Base-by-base conservation (phyloP, 352 stramenopile genomes). In the Phytophthora agathidicida region DNA sequence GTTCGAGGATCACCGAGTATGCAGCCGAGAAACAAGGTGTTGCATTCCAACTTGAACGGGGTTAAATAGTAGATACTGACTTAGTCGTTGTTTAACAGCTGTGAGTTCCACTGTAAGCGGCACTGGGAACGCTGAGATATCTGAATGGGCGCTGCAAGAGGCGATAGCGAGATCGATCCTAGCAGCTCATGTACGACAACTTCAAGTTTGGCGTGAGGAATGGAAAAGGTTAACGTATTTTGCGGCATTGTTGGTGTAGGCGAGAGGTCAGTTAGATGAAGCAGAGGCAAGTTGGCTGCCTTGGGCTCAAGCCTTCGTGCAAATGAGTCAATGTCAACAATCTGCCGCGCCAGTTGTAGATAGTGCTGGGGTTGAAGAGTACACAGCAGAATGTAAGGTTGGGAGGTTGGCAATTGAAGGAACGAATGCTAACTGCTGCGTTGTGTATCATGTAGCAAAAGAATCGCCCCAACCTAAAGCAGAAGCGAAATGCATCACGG, bases 81-180 rank as follows among this genome's bases (percentile, higher is more conserved):
- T 55, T 42, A 26, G 32, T 14, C 27, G 35, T 32, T 41, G 19
- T 19, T 33, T 31, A 39, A 7, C 17, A 75, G 67, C 35, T 30
- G 57, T 57, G 43, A 57, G 56, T 5, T 53, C 32, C 7, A 51
- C 19, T 17, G 17, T 23, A 4, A 47, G 0, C n/a, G 30, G n/a
- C n/a, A n/a, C n/a, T n/a, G n/a, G 47, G 3, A 63, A 53, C 23
- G 20, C 31, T 0, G 75, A 78, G 30, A 66, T 80, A 7, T 68
- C 66, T 0, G 76, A 93, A 39, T 93, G 83, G 83, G 67, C 80
- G 11, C 37, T 89, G 43, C 83, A 93, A 37, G 67, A 89, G 26
- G 74, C 73, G 0, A 76, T 93, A n/a, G 83, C 83, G 2, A 69
- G 64, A 23, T 93, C 77, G 2, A 77, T 93, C 20, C 60, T 93